Base-by-base conservation (phyloP, 257 asterid genomes). In the Nicotiana tomentosiformis region DNA sequence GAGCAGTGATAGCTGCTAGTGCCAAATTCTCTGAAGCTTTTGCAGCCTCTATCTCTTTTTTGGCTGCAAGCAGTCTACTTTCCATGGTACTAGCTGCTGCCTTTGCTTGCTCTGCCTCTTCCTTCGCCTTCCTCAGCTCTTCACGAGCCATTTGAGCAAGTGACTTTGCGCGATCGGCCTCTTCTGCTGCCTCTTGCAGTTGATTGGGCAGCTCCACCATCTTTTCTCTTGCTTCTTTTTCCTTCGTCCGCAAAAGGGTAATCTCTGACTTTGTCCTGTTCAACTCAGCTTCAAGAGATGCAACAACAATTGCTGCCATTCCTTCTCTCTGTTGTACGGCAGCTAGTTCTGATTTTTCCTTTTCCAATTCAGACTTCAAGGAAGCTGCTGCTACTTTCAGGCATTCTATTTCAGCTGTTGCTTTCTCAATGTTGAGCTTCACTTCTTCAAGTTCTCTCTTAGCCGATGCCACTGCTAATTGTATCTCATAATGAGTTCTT, bases 21-120 rank as follows among this genome's bases (percentile, higher is more conserved):
- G 97, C 99, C 87, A 95, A 69, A 80, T 90, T 93, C 89, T 94
- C 98, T 0, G 96, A 91, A 58, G 97, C 96, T 87, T 88, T 93
- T 18, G 97, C 93, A 5, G 97, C 97, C 86, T 95, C 97, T 37
- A 94, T 94, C 89, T 95, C 98, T 92, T 93, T 94, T 53, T 84
- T 89, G 33, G 97, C 92, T 7, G 94, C 94, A 56, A 85, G 91
- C 79, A 95, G 82, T 86, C 93, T 81, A 67, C 97, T 91, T 83
- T 90, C 92, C 83, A 88, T 78, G 1, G 97, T 91, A 70, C 88
- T 87, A 4, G 89, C 91, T 53, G 88, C 92, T 1, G 93, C 96
- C 85, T 91, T 94, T 23, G 92, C 95, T 82, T 90, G 96, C 62
- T 93, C 97, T 0, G 89, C 92, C 82, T 92, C 98, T 67, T 92